These are phyloP conservation scores for Dicorynia guianensis DNA, from an alignment of 306 rosid species.

Conservation along the genomic window DNA sequence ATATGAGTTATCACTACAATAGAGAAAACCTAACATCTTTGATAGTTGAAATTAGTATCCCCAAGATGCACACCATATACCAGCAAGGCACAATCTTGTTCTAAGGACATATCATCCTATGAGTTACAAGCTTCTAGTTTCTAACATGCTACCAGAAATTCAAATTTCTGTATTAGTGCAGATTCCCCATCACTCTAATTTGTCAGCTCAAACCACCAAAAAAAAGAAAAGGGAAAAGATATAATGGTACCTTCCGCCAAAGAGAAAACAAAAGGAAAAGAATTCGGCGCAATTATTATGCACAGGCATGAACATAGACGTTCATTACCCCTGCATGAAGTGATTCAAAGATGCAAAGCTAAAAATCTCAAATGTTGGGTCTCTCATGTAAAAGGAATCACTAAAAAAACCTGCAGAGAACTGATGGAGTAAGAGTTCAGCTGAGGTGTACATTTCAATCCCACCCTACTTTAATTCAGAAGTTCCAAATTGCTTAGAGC, in stretches of 20 bases:
- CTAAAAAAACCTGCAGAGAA: too few species aligned
- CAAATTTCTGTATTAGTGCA: neutral
- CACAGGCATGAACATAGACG: neutral
- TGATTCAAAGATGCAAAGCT: neutral
- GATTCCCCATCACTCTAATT: neutral
- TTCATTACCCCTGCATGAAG: neutral
- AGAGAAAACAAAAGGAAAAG: neutral
- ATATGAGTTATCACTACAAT: neutral
- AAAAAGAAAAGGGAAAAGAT: neutral
- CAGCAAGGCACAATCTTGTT: too few species aligned
- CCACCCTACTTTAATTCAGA: neutral
- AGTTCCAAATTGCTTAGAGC: neutral
- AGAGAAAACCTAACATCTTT: neutral
- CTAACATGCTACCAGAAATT: neutral
- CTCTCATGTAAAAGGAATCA: neutral
- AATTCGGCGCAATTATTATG: neutral
- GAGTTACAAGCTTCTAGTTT: too few species aligned
- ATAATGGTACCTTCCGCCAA: neutral
- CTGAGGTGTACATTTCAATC: neutral
- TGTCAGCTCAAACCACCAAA: neutral
- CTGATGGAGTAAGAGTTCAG: neutral
- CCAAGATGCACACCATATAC: too few species aligned
- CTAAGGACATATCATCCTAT: too few species aligned
- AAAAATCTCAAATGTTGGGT: neutral
- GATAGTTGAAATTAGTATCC: neutral